phyloP scores from a whole-genome alignment of 371 early-diverging fungal genomes.

The Mortierella sp. region DNA sequence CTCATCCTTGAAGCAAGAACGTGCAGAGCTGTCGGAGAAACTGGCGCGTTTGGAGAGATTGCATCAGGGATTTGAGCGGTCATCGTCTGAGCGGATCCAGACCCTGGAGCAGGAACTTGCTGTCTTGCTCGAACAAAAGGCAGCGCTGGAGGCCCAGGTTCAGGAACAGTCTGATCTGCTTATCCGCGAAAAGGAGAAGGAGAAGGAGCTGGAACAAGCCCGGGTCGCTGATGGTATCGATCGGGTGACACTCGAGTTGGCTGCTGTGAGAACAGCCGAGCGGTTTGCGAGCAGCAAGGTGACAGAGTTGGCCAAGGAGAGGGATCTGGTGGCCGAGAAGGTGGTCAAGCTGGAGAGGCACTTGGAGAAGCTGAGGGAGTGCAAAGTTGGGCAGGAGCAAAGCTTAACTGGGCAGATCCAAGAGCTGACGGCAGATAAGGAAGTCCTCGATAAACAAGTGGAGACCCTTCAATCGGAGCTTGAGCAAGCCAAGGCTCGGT shows the following conservation, averaged over 20 bases:
- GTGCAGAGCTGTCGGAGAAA: slow-evolving; percentile 61
- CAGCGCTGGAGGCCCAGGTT: slow-evolving; percentile 42
- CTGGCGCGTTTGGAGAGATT: slow-evolving; percentile 53
- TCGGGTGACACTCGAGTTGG: slow-evolving; percentile 38
- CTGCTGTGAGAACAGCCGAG: slow-evolving; percentile 40
- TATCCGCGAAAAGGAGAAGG: slow-evolving; percentile 47
- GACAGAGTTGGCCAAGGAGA: slow-evolving; percentile 44
- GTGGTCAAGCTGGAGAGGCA: slow-evolving; percentile 60
- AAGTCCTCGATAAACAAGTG: slow-evolving; percentile 21
- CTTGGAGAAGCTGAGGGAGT: slow-evolving; percentile 45
- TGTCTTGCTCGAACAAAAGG: slow-evolving; percentile 35
- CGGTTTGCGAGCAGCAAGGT: slow-evolving; percentile 40
- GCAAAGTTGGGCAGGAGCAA: slow-evolving; percentile 53
- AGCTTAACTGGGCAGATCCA: slow-evolving; percentile 47
- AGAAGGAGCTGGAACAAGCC: slow-evolving; percentile 33
- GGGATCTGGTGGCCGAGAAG: slow-evolving; percentile 55
- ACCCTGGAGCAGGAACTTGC: slow-evolving; percentile 40
- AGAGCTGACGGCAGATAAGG: slow-evolving; percentile 32
- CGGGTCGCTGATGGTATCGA: slow-evolving; percentile 43
- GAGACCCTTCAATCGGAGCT: slow-evolving; percentile 10
- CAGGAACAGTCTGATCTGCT: slow-evolving; percentile 49
- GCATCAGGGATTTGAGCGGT: slow-evolving; percentile 44
- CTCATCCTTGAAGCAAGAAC: slow-evolving; percentile 61
- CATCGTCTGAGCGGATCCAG: slow-evolving; percentile 53
- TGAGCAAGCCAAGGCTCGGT: slow-evolving; percentile 10